Percentiles rank a stretch among this genome's conserved stretches.
Conservation (phyloP, 306 rosid species). For the Senna siamea region DNA sequence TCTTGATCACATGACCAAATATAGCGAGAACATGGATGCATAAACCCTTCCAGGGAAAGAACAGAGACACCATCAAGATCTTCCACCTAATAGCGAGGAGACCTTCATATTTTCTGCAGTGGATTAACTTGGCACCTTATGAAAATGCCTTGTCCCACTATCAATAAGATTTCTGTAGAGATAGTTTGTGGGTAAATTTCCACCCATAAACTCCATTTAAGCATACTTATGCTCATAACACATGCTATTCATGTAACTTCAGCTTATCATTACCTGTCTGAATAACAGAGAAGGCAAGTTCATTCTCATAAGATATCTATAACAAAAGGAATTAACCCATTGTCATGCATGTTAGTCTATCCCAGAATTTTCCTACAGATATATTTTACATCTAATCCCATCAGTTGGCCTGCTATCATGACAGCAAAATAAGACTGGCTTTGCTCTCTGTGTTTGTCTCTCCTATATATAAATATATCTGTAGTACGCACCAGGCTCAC, state of each 20-base stretch:
- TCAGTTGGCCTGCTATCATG: too few species aligned
- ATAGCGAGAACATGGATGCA: constrained; percentile 32
- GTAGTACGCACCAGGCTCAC: too few species aligned
- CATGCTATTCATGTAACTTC: constrained; percentile 12
- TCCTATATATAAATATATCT: too few species aligned
- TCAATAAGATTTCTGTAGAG: constrained; percentile 38
- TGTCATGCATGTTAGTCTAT: background rate
- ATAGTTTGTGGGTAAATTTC: constrained; percentile 43
- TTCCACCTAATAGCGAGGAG: constrained; percentile 29
- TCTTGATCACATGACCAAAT: constrained; percentile 25
- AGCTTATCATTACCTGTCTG: constrained; percentile 17
- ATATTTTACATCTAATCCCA: background rate
- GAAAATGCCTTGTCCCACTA: constrained; percentile 32
- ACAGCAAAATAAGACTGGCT: too few species aligned
- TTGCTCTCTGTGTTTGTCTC: too few species aligned
- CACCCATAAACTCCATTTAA: constrained; percentile 39
- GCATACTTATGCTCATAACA: constrained; percentile 25
- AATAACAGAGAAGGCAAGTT: constrained; percentile 3
- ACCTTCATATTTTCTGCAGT: constrained; percentile 35
- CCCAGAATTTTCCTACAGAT: background rate
- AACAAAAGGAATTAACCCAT: background rate
- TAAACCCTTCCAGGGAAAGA: constrained; percentile 26
- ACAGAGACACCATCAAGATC: constrained; percentile 38
- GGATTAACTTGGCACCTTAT: constrained; percentile 45
- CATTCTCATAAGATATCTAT: constrained; percentile 14